These are phyloP conservation scores for Somion occarium DNA, from an alignment of 1,284 basidiomycete species.

Conservation along the genomic window DNA sequence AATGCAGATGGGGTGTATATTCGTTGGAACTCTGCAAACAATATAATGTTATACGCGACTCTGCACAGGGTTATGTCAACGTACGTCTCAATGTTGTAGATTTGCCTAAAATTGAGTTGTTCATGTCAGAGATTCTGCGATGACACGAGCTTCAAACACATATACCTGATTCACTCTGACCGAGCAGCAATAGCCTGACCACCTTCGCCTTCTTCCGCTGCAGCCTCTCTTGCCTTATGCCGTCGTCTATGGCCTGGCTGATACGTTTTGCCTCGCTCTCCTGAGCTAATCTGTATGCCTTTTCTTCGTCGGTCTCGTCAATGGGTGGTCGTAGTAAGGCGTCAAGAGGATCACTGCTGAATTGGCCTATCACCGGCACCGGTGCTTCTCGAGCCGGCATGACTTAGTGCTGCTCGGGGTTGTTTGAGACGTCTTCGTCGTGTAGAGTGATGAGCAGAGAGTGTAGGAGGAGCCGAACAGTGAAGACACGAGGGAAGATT, in stretches of 20 bases:
- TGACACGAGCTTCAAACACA: no score
- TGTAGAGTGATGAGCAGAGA: conserved; percentile 31
- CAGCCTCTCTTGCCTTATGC: conserved; percentile 56
- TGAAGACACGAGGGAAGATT: conserved; percentile 7
- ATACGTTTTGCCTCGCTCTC: conserved; percentile 61
- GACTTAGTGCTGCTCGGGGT: no score
- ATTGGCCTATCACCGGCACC: conserved; percentile 23
- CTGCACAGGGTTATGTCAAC: conserved; percentile 31
- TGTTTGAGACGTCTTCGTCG: conserved; percentile 47
- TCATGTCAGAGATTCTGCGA: neutral
- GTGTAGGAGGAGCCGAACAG: conserved; percentile 17
- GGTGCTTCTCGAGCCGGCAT: conserved; percentile 42
- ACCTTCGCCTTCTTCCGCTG: conserved; percentile 58
- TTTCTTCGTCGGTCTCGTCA: conserved; percentile 55
- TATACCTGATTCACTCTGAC: conserved; percentile 73
- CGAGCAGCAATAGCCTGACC: conserved; percentile 62
- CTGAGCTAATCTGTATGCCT: conserved; percentile 41
- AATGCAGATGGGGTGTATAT: conserved; percentile 75
- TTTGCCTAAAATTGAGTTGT: conserved; percentile 49
- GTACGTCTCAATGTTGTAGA: conserved; percentile 71
- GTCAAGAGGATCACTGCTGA: conserved; percentile 53
- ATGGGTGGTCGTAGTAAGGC: conserved; percentile 54
- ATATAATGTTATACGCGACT: no score
- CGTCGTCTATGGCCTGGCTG: conserved; percentile 64
- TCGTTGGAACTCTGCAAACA: conserved; percentile 63